Percentiles rank a stretch among this genome's conserved stretches.
These are phyloP conservation scores for Fusarium aywerte DNA, from an alignment of 2,329 filamentous ascomycete genomes.

Conservation along the genomic window DNA sequence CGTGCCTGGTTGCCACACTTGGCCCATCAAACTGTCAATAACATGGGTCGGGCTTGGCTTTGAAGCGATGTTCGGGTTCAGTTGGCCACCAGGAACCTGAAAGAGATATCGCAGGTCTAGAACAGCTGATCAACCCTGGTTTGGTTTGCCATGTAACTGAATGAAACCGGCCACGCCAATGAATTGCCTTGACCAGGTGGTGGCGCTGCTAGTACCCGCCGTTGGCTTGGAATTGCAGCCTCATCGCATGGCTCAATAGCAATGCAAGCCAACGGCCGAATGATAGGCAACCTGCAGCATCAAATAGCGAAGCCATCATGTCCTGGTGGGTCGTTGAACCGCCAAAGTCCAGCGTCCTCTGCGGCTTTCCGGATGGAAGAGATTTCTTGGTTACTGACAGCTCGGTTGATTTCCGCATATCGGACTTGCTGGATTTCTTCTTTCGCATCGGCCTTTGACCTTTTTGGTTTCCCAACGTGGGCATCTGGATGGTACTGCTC, in stretches of 20 bases:
- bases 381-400: conserved; percentile 68
- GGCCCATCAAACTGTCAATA: conserved; percentile 17
- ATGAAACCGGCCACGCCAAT: conserved; percentile 23
- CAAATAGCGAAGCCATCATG: conserved; percentile 64
- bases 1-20: conserved; percentile 32
- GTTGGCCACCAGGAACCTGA: conserved; percentile 10
- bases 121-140: conserved; percentile 15
- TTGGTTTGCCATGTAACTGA: conserved; percentile 7
- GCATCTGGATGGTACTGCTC: conserved; percentile 86
- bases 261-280: conserved; percentile 16
- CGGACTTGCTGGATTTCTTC: conserved; percentile 65
- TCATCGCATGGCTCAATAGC: conserved; percentile 11
- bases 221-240: conserved; percentile 30
- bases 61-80: conserved; percentile 25
- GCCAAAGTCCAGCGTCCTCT: conserved; percentile 77
- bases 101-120: conserved; percentile 17
- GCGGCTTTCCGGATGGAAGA: conserved; percentile 74
- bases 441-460: conserved; percentile 34
- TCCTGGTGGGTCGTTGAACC: conserved; percentile 74
- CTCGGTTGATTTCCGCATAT: conserved; percentile 82
- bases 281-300: conserved; percentile 29
- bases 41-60: conserved; percentile 9
- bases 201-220: conserved; percentile 30
- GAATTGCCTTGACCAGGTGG: conserved; percentile 21
- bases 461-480: conserved; percentile 77